phyloP scores from a whole-genome alignment of 2,329 filamentous ascomycete species.

The Cordyceps javanica region DNA sequence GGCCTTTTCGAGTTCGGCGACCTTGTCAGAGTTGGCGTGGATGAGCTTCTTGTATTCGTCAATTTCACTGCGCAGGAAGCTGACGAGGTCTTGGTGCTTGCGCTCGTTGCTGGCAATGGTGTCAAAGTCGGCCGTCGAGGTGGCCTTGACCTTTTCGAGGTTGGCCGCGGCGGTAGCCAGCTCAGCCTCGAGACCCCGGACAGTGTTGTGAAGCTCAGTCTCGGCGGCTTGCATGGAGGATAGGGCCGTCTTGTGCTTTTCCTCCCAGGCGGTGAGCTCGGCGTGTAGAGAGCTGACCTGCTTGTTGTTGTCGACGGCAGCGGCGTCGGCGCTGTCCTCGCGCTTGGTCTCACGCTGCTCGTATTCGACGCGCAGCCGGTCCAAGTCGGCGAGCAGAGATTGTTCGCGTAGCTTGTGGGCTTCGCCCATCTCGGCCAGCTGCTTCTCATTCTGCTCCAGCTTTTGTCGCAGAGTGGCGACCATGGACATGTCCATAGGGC shows the following conservation, averaged over 20 bases:
- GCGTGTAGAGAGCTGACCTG: slow-evolving; percentile 59
- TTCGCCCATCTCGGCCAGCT: slow-evolving; percentile 68
- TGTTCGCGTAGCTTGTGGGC: slow-evolving; percentile 67
- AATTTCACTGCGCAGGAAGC: slow-evolving; percentile 64
- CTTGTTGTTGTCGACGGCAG: slow-evolving; percentile 22
- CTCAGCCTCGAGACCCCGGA: slow-evolving; percentile 64
- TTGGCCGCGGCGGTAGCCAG: slow-evolving; percentile 48
- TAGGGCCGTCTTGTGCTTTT: slow-evolving; percentile 66
- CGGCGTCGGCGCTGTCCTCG: slow-evolving; percentile 23
- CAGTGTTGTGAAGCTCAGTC: slow-evolving; percentile 62
- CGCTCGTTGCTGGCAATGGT: slow-evolving; percentile 40
- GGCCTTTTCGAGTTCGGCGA: slow-evolving; percentile 67
- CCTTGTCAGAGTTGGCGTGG: slow-evolving; percentile 59
- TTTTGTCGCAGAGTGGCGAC: slow-evolving; percentile 83
- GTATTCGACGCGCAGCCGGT: slow-evolving; percentile 56
- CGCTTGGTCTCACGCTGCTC: slow-evolving; percentile 23
- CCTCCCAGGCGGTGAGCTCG: slow-evolving; percentile 70
- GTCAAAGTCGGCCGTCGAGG: slow-evolving; percentile 34
- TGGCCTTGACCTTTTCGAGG: slow-evolving; percentile 37
- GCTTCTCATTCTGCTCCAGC: slow-evolving; percentile 77
- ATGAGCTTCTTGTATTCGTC: slow-evolving; percentile 75
- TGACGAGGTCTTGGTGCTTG: slow-evolving; percentile 54
- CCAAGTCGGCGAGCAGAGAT: slow-evolving; percentile 66
- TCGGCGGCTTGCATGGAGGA: slow-evolving; percentile 68
- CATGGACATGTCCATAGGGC: slow-evolving; percentile 85